Conservation (phyloP, 352 stramenopile species). For the Phytophthora macrochlamydospora region DNA sequence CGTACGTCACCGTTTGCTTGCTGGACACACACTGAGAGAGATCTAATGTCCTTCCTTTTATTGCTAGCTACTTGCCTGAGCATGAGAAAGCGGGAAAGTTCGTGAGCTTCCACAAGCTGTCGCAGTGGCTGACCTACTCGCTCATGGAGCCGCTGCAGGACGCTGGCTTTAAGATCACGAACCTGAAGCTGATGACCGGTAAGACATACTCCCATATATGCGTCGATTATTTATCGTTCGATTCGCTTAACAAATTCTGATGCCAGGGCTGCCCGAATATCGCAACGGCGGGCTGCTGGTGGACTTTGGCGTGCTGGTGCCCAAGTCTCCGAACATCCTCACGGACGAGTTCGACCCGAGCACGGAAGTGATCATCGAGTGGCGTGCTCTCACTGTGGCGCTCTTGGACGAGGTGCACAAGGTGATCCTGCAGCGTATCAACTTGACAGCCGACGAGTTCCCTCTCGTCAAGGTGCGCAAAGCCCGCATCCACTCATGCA, state of each 20-base stretch:
- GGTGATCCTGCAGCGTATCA: slow-evolving; percentile 64
- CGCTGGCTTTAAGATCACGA: slow-evolving; percentile 79
- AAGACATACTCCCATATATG: background rate
- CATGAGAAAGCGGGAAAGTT: slow-evolving; percentile 59
- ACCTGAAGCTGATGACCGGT: slow-evolving; percentile 74
- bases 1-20: slow-evolving; percentile 32
- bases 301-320: slow-evolving; percentile 78
- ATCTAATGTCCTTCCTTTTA: background rate
- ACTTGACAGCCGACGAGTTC: slow-evolving; percentile 75
- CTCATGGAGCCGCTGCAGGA: slow-evolving; percentile 87
- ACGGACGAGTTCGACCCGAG: slow-evolving; percentile 68
- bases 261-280: slow-evolving; percentile 76
- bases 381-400: slow-evolving; percentile 82
- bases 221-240: background rate
- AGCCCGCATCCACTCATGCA: background rate
- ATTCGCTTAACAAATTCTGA: too few species aligned
- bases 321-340: slow-evolving; percentile 60
- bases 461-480: slow-evolving; percentile 81
- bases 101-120: slow-evolving; percentile 91
- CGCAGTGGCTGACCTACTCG: slow-evolving; percentile 90
- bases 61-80: slow-evolving; percentile 49
- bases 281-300: slow-evolving; percentile 84
- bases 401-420: slow-evolving; percentile 80
- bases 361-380: slow-evolving; percentile 85
- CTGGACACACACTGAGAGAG: background rate